Evolutionary conservation across 306 rosid species (phyloP).

Genomic region (Inga oerstediana): DNA sequence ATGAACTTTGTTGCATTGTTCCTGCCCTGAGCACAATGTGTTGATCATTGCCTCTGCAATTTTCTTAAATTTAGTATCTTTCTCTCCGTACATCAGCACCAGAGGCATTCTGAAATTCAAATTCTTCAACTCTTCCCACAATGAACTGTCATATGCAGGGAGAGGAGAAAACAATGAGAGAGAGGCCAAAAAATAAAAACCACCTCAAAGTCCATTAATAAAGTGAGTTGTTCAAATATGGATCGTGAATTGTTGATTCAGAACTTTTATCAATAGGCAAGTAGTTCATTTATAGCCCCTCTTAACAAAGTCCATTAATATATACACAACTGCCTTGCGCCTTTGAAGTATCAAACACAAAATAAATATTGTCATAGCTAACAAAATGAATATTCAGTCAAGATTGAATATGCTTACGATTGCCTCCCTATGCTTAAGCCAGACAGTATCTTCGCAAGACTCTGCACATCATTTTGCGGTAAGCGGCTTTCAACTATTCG

Average conservation of each 20-base stretch:
- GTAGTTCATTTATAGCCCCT: neutral
- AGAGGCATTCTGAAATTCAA: constrained; percentile 60
- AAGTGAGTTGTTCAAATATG: neutral
- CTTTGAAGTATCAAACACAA: neutral
- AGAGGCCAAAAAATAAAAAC: no score
- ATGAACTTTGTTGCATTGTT: constrained; percentile 35
- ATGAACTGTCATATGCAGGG: constrained; percentile 51
- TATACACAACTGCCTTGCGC: neutral
- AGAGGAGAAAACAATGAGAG: neutral
- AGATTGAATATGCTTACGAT: constrained; percentile 58
- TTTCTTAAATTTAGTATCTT: constrained; percentile 71
- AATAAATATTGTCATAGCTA: constrained; percentile 15
- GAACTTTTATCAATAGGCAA: neutral
- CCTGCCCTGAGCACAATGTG: constrained; percentile 34
- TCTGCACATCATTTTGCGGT: constrained; percentile 59
- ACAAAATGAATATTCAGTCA: constrained; percentile 26
- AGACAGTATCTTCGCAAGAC: constrained; percentile 75
- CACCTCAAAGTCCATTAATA: no score
- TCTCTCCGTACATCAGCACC: constrained; percentile 75
- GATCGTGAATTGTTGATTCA: neutral
- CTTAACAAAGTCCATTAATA: neutral
- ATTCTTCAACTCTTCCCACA: constrained; percentile 81
- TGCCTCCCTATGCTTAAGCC: constrained; percentile 85
- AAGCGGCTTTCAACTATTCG: constrained; percentile 60
- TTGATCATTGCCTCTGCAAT: constrained; percentile 63